These are phyloP conservation scores for Penicillium polonicum DNA, from an alignment of 2,329 filamentous ascomycete species.

Conservation along the genomic window DNA sequence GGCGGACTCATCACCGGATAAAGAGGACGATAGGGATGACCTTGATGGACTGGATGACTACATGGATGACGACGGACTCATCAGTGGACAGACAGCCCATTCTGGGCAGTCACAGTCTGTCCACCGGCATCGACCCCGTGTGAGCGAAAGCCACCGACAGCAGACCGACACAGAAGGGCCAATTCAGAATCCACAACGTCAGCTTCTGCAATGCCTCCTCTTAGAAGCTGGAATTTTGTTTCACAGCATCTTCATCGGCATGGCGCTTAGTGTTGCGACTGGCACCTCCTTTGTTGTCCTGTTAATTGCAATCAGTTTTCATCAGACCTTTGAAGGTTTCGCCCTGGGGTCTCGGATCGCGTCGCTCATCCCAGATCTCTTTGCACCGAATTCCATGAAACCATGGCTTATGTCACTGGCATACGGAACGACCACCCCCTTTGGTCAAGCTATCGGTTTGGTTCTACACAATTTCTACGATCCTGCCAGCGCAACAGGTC, in stretches of 20 bases:
- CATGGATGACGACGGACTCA: slow-evolving; percentile 23
- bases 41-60: slow-evolving; percentile 53
- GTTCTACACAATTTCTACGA: slow-evolving; percentile 77
- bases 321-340: slow-evolving; percentile 86
- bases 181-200: slow-evolving; percentile 60
- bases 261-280: slow-evolving; percentile 79
- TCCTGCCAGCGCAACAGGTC: slow-evolving; percentile 69
- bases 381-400: slow-evolving; percentile 68
- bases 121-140: slow-evolving; percentile 15
- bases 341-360: slow-evolving; percentile 83
- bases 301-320: slow-evolving; percentile 76
- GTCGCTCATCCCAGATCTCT: slow-evolving; percentile 63
- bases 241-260: slow-evolving; percentile 82
- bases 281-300: slow-evolving; percentile 78
- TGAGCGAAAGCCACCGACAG: slow-evolving; percentile 18
- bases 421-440: slow-evolving; percentile 70
- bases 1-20: slow-evolving; percentile 38
- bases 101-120: slow-evolving; percentile 11
- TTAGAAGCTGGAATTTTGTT: slow-evolving; percentile 82
- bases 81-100: slow-evolving; percentile 15
- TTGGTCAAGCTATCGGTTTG: slow-evolving; percentile 80
- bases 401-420: slow-evolving; percentile 70
- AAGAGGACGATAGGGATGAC: slow-evolving; percentile 54
- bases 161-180: slow-evolving; percentile 34
- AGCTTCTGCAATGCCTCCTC: slow-evolving; percentile 73